Evolutionary conservation across 768 basidiomycete genomes (phyloP), one percentile per base, ranked within the genome.

Genomic region (Panellus pusillus): DNA sequence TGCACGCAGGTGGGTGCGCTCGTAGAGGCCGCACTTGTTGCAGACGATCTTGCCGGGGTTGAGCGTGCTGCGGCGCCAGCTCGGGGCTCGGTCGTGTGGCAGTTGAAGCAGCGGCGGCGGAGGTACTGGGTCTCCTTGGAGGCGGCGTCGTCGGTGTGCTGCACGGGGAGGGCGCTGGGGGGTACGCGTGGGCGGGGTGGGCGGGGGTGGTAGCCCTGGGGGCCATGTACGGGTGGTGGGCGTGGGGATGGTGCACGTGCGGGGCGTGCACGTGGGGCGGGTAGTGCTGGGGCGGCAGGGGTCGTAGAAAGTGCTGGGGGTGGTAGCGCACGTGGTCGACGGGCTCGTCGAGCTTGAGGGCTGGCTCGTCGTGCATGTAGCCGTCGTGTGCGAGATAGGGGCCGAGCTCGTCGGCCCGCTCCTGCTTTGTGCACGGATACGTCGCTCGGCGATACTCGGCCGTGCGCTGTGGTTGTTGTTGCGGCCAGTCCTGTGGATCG

Each of bases 11-110:
- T 93, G 91, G 12, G 91, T 93, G 65, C 91, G 89, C 70, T 93
- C 91, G 65, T 93, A 93, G 36, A 93, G 79, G 9, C 91, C 91
- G 60, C 91, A 93, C 75, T 93, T 93, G 79, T 93, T 93, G 80
- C 91, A 93, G 41, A 93, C 91, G 65, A 93, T 93, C 72, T 93
- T 93, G 60, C 91, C 91, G 0, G 89, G 89, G 69, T 91, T 91
- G 65, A 93, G 85, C 5, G 91, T 93, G 28, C 84, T 87, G 41
- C 91, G 83, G 49, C 91, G 86, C 91, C 91, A 93, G 20, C 83
- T 86, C 7, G 91, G 91, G 91, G 91, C 67, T 93, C 91, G 2
- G 91, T 93, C 17, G 91, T 91, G 66, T 91, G 91, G 73, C 91
- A 93, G 72, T 93, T 93, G 78, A 87, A 90, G 73, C 91, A 93